Conservation (phyloP, 2,329 filamentous ascomycete genomes). For the Fusarium sp. region DNA sequence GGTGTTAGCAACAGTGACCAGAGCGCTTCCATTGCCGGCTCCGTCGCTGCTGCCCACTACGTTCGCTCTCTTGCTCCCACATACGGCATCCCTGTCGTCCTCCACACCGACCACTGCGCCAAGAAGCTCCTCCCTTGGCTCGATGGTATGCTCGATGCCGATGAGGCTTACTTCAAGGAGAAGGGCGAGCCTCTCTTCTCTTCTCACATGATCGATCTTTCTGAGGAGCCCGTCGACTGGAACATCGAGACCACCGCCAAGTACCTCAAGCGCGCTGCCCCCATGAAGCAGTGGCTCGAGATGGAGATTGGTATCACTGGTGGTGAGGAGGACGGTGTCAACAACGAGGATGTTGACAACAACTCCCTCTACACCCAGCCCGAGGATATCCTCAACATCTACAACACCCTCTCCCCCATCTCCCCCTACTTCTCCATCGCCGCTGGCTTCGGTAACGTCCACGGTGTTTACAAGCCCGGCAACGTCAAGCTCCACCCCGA, state of each 20-base stretch:
- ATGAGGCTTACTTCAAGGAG: conserved; percentile 95
- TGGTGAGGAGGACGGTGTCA: conserved; percentile 97
- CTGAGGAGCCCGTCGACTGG: conserved; percentile 88
- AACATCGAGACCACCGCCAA: conserved; percentile 93
- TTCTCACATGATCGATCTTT: conserved; percentile 98
- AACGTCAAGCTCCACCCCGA: conserved; percentile 98
- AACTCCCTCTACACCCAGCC: conserved; percentile 97
- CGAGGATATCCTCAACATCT: conserved; percentile 93
- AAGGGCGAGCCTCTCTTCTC: conserved; percentile 94
- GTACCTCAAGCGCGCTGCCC: conserved; percentile 93
- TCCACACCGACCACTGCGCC: conserved; percentile 98
- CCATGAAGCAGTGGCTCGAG: conserved; percentile 99
- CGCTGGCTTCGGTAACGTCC: conserved; percentile 98
- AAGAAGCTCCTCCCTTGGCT: conserved; percentile 99
- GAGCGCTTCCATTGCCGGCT: conserved; percentile 87
- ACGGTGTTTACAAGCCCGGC: conserved; percentile 98
- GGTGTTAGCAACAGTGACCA: conserved; percentile 85
- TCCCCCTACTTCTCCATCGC: conserved; percentile 98
- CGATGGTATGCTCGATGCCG: conserved; percentile 93
- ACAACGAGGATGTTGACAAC: conserved; percentile 98
- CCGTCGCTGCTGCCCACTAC: conserved; percentile 91
- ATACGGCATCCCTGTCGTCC: conserved; percentile 91
- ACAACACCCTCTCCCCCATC: conserved; percentile 85
- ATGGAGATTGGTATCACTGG: conserved; percentile 92
- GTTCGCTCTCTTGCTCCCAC: conserved; percentile 86